A percentile compares a stretch with the other conserved stretches of the same genome.
These are phyloP conservation scores for Tylopilus sp. DNA, from an alignment of 1,284 basidiomycete genomes.

Conservation along the genomic window DNA sequence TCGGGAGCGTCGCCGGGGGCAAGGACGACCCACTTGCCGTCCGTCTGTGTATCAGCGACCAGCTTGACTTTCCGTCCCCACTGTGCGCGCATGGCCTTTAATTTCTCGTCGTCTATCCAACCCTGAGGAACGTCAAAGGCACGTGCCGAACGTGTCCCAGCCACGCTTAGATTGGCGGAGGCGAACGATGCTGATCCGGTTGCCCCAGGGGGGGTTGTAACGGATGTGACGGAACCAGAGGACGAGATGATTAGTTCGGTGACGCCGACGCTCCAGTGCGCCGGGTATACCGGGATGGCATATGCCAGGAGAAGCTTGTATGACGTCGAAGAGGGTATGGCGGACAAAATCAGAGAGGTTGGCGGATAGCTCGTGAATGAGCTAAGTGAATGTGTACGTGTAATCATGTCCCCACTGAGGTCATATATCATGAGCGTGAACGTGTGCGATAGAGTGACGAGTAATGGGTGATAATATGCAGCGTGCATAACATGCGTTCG, in stretches of 20 bases:
- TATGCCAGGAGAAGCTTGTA: slow-evolving; percentile 74
- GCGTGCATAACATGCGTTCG: slow-evolving; percentile 56
- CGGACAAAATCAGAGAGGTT: slow-evolving; percentile 64
- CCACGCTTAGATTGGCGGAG: slow-evolving; percentile 40
- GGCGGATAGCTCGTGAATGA: slow-evolving; percentile 75
- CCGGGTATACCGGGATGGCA: slow-evolving; percentile 71
- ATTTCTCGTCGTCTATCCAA: slow-evolving; percentile 64
- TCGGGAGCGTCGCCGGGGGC: slow-evolving; percentile 49
- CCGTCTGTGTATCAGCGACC: slow-evolving; percentile 69
- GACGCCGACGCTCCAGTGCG: slow-evolving; percentile 74
- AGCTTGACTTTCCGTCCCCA: slow-evolving; percentile 68
- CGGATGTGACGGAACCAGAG: slow-evolving; percentile 19
- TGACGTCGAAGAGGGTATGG: slow-evolving; percentile 45
- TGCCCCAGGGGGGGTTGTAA: slow-evolving; percentile 17
- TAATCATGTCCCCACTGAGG: slow-evolving; percentile 47
- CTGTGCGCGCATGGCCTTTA: slow-evolving; percentile 62
- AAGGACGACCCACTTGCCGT: slow-evolving; percentile 80
- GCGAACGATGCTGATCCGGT: neutral
- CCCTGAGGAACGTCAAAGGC: slow-evolving; percentile 68
- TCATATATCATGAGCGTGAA: slow-evolving; percentile 70
- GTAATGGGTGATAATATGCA: slow-evolving; percentile 72
- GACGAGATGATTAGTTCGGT: slow-evolving; percentile 67
- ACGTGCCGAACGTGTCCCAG: slow-evolving; percentile 56
- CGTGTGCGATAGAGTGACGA: slow-evolving; percentile 61
- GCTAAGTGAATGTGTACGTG: slow-evolving; percentile 58